phyloP scores from a whole-genome alignment of 73 alveolate species.

The Stentor roeselii region DNA sequence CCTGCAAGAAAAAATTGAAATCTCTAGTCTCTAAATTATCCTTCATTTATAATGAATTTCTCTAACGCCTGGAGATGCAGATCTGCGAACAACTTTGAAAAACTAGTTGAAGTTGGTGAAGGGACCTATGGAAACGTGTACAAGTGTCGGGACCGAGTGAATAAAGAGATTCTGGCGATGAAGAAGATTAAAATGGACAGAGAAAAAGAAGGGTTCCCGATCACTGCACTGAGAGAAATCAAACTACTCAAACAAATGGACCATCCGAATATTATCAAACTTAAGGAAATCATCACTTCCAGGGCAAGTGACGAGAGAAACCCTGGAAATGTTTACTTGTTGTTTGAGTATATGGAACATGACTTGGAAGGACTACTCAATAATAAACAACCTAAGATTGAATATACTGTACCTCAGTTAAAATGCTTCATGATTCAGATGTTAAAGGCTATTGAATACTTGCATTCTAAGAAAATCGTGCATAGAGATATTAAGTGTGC shows the following conservation, averaged over 20 bases:
- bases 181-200: slow-evolving; percentile 81
- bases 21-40: neutral
- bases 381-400: slow-evolving; percentile 37
- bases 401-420: slow-evolving; percentile 60
- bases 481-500: slow-evolving; percentile 88
- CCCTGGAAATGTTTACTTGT: slow-evolving; percentile 88
- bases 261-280: slow-evolving; percentile 85
- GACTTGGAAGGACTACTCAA: slow-evolving; percentile 85
- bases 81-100: slow-evolving; percentile 51
- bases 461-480: slow-evolving; percentile 72
- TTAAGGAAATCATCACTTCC: slow-evolving; percentile 85
- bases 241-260: slow-evolving; percentile 80
- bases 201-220: slow-evolving; percentile 96
- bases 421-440: slow-evolving; percentile 75
- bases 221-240: slow-evolving; percentile 96
- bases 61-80: slow-evolving; percentile 33
- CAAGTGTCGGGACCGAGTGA: slow-evolving; percentile 75
- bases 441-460: slow-evolving; percentile 70
- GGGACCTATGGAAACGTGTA: slow-evolving; percentile 95
- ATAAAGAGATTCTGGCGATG: slow-evolving; percentile 78
- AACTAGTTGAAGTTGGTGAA: slow-evolving; percentile 67
- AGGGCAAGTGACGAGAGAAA: slow-evolving; percentile 68
- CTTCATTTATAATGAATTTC: no score
- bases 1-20: neutral
- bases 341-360: slow-evolving; percentile 92